Evolutionary conservation across 1,284 basidiomycete species (phyloP), one percentile per base, ranked within the genome.

Genomic region (Volvariella volvacea): DNA sequence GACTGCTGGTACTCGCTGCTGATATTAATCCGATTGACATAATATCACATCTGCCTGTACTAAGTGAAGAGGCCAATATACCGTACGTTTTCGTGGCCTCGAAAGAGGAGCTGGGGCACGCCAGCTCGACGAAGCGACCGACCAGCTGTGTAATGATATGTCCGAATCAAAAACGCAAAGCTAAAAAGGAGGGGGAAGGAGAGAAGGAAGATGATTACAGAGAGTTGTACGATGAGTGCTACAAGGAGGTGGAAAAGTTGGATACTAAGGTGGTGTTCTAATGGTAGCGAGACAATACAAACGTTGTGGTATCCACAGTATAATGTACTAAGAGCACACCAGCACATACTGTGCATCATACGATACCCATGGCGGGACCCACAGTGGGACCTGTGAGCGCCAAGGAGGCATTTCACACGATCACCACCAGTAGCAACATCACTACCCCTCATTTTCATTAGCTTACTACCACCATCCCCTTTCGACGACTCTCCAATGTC

Each of bases 11-110:
- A 45, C 80, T 99, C 46, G 96, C 96, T 3, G 94, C 88, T 34
- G 96, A 99, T 66, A 99, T 99, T 61, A 94, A 89, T 40, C 96
- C 96, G 19, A 88, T 99, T 57, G 96, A 99, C 66, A 97, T 99
- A 55, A 89, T 99, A 55, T 94, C 92, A 17, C 96, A 99, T 68
- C 76, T 99, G 45, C 96, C 96, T 12, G 73, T 98, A 22, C 73
- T 99, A 57, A 88, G 91, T 46, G 96, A 99, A 68, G 96, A 99
- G 63, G 88, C 92, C 4, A 78, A 84, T 41, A 88, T 97, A 59
- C 94, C 95, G 14, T 99, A 98, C 64, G 78, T 95, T 34, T 88
- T 88, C 59, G 85, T 92, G 15, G 61, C 82, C 0, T 90, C 88
- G 9, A 95, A 93, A 64, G 92, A 96, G 67, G 94, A 98, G 57